Evolutionary conservation across 441 rosid species (phyloP).

Genomic region (Jatropha multifida): DNA sequence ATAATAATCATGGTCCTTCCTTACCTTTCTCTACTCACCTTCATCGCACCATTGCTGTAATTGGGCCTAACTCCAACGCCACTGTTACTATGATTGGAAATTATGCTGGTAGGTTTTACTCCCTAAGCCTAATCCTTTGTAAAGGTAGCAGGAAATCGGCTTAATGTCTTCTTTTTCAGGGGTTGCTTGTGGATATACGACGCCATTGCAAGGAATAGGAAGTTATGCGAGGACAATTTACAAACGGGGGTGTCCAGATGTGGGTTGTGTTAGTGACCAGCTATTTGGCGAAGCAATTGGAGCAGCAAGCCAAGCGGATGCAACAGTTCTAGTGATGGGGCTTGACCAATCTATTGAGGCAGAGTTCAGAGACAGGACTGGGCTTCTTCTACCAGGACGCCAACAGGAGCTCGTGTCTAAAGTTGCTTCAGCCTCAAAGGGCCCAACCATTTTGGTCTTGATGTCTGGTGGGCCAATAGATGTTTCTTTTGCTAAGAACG

Average conservation of each 20-base stretch:
- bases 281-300: constrained; percentile 53
- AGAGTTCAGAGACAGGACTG: constrained; percentile 62
- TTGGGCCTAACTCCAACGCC: constrained; percentile 79
- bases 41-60: constrained; percentile 61
- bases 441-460: constrained; percentile 59
- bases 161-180: constrained; percentile 29
- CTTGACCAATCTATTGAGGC: constrained; percentile 89
- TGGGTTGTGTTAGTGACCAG: constrained; percentile 52
- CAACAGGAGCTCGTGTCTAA: constrained; percentile 68
- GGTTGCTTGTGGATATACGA: constrained; percentile 73
- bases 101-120: constrained; percentile 56
- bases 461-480: constrained; percentile 95
- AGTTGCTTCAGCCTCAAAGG: constrained; percentile 59
- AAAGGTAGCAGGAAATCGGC: background rate
- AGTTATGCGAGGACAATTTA: constrained; percentile 56
- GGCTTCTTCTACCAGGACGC: constrained; percentile 75
- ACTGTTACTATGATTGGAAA: constrained; percentile 87
- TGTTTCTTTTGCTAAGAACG: constrained; percentile 56
- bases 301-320: constrained; percentile 68
- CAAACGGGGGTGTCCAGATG: constrained; percentile 61
- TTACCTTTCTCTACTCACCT: constrained; percentile 61
- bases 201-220: constrained; percentile 71
- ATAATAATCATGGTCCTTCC: constrained; percentile 40
- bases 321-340: constrained; percentile 82
- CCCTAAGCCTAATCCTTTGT: no score